A percentile compares a stretch with the other conserved stretches of the same genome.
These are phyloP conservation scores for Trichoderma gracile DNA, from an alignment of 2,329 filamentous ascomycete species.

Conservation along the genomic window DNA sequence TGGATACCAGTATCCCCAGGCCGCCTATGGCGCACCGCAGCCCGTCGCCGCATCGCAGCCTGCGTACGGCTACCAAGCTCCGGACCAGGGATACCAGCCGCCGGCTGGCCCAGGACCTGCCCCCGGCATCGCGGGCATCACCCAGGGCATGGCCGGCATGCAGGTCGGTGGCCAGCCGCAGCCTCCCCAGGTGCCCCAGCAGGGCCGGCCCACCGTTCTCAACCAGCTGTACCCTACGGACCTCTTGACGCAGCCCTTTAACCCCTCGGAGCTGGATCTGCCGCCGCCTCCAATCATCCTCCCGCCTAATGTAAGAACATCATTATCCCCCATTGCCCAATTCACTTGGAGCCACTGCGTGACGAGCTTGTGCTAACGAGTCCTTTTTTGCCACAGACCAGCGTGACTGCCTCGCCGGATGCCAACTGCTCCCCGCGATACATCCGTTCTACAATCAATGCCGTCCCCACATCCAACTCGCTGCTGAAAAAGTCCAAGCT, in stretches of 20 bases:
- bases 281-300: constrained; percentile 89
- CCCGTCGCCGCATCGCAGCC: constrained; percentile 44
- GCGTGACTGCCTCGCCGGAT: constrained; percentile 84
- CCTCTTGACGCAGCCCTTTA: constrained; percentile 88
- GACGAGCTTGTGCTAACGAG: constrained; percentile 41
- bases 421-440: constrained; percentile 94
- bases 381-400: constrained; percentile 57
- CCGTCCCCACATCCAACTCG: constrained; percentile 86
- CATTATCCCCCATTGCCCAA: background rate
- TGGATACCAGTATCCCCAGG: constrained; percentile 46
- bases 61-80: constrained; percentile 44
- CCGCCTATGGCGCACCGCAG: constrained; percentile 48
- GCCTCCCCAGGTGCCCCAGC: constrained; percentile 44
- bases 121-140: constrained; percentile 68
- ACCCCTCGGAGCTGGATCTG: constrained; percentile 86
- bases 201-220: constrained; percentile 53
- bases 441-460: constrained; percentile 91
- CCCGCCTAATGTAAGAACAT: constrained; percentile 80
- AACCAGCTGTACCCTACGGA: constrained; percentile 94
- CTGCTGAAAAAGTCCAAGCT: constrained; percentile 96
- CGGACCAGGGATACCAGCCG: constrained; percentile 65
- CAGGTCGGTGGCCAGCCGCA: constrained; percentile 62
- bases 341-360: background rate
- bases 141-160: constrained; percentile 83
- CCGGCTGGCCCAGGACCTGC: constrained; percentile 44